Evolutionary conservation across 1,284 basidiomycete genomes (phyloP).

Genomic region (Mycosarcoma maydis): DNA sequence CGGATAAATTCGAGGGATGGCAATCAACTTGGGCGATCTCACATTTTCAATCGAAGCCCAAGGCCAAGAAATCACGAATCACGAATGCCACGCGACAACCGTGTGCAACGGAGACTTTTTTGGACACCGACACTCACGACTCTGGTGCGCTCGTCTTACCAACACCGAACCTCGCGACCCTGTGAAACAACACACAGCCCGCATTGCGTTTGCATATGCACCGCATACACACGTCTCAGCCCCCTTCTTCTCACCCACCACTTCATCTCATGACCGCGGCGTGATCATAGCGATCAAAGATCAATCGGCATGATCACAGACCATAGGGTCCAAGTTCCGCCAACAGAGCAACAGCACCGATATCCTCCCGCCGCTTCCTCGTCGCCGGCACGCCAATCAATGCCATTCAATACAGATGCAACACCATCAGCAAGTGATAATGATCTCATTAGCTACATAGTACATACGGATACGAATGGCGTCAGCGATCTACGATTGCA

Average conservation of each 20-base stretch:
- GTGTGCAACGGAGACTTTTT: slow-evolving; percentile 8
- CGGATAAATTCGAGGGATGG: no score
- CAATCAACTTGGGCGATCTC: no score
- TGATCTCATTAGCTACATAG: slow-evolving; percentile 18
- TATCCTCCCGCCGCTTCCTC: slow-evolving; percentile 6
- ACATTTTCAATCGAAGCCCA: not conserved
- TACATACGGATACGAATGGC: slow-evolving; percentile 36
- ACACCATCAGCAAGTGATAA: not conserved
- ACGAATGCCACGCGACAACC: slow-evolving; percentile 2
- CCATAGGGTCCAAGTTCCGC: not conserved
- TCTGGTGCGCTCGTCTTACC: no score
- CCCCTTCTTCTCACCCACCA: not conserved
- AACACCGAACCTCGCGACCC: not conserved
- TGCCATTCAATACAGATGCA: not conserved
- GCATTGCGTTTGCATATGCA: not conserved
- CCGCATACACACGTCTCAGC: not conserved
- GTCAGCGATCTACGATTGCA: slow-evolving; percentile 38
- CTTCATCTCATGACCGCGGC: slow-evolving; percentile 1
- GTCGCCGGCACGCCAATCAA: not conserved
- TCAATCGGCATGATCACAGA: not conserved
- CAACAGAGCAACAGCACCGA: slow-evolving; percentile 8
- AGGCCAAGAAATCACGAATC: no score
- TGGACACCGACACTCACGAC: slow-evolving; percentile 4
- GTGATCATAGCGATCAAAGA: not conserved
- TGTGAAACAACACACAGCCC: slow-evolving; percentile 6